These are phyloP conservation scores for Nigrospora sphaerica DNA, from an alignment of 2,329 filamentous ascomycete genomes.

Conservation along the genomic window DNA sequence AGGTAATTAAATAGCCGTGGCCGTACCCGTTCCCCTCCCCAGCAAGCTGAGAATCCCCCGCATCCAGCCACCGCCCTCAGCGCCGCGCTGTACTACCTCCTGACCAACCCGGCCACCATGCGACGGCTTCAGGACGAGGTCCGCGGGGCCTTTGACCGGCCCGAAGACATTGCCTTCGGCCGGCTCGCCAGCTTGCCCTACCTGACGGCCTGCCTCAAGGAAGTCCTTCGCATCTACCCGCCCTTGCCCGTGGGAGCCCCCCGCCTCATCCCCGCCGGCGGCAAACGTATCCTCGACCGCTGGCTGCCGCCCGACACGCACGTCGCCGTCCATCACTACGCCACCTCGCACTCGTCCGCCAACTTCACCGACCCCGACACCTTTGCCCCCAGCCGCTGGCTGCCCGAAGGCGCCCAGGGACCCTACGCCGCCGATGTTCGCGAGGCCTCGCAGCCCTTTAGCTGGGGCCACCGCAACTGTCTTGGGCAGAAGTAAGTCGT, in stretches of 20 bases:
- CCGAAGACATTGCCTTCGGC: conserved; percentile 19
- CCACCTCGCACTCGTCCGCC: conserved; percentile 7
- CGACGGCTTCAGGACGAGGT: conserved; percentile 15
- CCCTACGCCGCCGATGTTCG: conserved; percentile 2
- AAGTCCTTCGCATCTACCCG: conserved; percentile 16
- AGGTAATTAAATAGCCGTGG: not conserved
- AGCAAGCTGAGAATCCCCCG: not conserved
- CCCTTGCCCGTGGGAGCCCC: conserved; percentile 12
- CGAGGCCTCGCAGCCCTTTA: conserved; percentile 12
- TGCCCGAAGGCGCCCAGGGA: not conserved
- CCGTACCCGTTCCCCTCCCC: conserved; percentile 15
- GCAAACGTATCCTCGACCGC: conserved; percentile 8
- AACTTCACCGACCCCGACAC: conserved; percentile 8
- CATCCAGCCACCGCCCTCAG: conserved; percentile 25
- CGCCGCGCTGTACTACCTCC: conserved; percentile 17
- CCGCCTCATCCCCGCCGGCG: conserved; percentile 15
- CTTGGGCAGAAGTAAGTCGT: conserved; percentile 10
- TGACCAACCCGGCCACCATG: conserved; percentile 13
- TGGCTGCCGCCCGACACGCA: conserved; percentile 11
- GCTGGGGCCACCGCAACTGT: conserved; percentile 11
- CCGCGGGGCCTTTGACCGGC: conserved; percentile 11
- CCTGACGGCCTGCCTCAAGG: conserved; percentile 17
- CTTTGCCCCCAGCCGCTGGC: conserved; percentile 12
- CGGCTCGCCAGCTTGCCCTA: conserved; percentile 12
- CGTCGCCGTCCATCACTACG: conserved; percentile 10